phyloP scores from a whole-genome alignment of 495 filamentous ascomycete species.

The Talaromyces liani region DNA sequence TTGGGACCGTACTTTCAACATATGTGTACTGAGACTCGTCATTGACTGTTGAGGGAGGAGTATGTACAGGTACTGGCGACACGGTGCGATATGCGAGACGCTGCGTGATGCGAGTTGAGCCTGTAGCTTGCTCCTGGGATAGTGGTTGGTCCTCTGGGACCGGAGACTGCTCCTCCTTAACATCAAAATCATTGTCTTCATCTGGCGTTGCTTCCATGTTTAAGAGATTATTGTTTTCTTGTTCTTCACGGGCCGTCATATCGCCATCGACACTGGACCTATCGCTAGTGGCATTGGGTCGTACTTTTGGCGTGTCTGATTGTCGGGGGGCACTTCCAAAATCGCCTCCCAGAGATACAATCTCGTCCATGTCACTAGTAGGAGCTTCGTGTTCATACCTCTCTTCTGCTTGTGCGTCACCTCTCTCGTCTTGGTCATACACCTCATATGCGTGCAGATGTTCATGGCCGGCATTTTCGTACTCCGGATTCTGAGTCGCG shows the following conservation, averaged over 20 bases:
- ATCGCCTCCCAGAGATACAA: not conserved
- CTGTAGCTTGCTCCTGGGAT: not conserved
- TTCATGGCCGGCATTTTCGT: not conserved
- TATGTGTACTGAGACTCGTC: not conserved
- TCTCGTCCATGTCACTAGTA: not conserved
- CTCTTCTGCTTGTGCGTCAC: not conserved
- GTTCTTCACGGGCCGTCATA: not conserved
- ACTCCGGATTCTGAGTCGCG: not conserved
- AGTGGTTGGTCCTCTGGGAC: not conserved
- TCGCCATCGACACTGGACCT: not conserved
- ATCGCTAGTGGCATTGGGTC: not conserved
- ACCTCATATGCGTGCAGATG: not conserved
- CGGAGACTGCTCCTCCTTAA: not conserved
- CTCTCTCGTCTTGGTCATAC: not conserved
- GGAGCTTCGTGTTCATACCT: not conserved
- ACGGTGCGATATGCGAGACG: constrained; percentile 1
- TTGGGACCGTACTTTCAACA: not conserved
- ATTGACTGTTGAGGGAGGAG: not conserved
- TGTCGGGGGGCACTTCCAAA: not conserved
- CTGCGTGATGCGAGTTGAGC: not conserved
- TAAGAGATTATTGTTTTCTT: not conserved
- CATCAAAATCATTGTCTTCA: not conserved
- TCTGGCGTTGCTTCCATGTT: not conserved
- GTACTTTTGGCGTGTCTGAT: not conserved
- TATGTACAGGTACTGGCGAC: not conserved